Evolutionary conservation across 2,329 filamentous ascomycete species (phyloP).

Genomic region (Diplodia corticola): DNA sequence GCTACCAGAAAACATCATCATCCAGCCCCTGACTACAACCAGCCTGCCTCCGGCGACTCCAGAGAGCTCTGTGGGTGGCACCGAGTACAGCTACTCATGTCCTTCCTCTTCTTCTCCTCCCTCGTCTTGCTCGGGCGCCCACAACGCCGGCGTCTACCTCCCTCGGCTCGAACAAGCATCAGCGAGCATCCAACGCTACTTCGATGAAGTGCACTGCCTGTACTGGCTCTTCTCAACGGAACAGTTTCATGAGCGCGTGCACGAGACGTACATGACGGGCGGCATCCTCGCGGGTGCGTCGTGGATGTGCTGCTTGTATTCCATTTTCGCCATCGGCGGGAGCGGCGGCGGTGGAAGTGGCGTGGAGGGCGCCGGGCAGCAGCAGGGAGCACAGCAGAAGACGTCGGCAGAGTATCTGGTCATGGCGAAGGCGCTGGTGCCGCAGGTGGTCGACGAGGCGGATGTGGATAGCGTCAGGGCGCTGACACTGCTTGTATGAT

Average conservation of each 20-base stretch:
- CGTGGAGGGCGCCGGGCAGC: conserved; percentile 21
- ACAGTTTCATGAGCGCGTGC: conserved; percentile 34
- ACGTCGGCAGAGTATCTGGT: conserved; percentile 37
- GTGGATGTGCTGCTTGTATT: conserved; percentile 41
- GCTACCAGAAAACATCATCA: too few relatives aligned
- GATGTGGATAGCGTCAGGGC: conserved; percentile 41
- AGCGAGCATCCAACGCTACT: conserved; percentile 36
- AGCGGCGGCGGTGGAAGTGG: conserved; percentile 29
- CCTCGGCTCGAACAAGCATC: conserved; percentile 35
- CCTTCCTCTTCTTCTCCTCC: too few relatives aligned
- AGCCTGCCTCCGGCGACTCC: conserved; percentile 33
- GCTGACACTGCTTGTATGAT: conserved; percentile 36
- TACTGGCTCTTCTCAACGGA: conserved; percentile 41
- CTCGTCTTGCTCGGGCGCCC: too few relatives aligned
- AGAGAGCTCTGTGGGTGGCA: conserved; percentile 10
- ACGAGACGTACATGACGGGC: conserved; percentile 35
- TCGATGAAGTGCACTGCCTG: conserved; percentile 39
- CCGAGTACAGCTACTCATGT: neutral
- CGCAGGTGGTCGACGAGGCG: conserved; percentile 38
- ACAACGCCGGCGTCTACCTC: too few relatives aligned
- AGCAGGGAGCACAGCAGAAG: conserved; percentile 22
- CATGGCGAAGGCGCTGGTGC: conserved; percentile 37
- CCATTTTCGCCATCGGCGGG: conserved; percentile 37
- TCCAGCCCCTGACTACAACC: conserved; percentile 34
- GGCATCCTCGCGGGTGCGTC: conserved; percentile 30